A percentile compares a stretch with the other conserved stretches of the same genome.
Conservation (phyloP, 2,329 filamentous ascomycete species). For the Thelonectria discophora region DNA sequence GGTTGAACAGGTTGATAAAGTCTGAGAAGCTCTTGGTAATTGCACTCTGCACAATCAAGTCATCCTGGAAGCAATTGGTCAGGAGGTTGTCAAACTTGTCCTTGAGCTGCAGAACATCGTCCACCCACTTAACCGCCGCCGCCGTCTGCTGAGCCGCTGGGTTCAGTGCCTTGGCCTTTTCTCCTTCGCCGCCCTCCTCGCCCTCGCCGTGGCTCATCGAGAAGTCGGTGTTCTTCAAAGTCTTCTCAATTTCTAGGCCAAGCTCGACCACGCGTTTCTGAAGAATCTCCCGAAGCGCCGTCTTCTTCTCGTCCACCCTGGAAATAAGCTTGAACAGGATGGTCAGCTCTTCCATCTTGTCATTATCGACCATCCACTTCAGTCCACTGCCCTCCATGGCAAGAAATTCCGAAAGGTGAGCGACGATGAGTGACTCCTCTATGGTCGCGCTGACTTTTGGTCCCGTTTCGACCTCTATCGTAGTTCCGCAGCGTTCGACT, state of each 20-base stretch:
- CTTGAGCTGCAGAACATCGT: slow-evolving; percentile 86
- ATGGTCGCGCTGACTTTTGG: slow-evolving; percentile 79
- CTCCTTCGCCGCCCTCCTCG: slow-evolving; percentile 57
- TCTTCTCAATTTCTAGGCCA: slow-evolving; percentile 82
- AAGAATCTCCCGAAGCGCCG: slow-evolving; percentile 73
- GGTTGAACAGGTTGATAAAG: slow-evolving; percentile 90
- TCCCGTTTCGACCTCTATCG: slow-evolving; percentile 77
- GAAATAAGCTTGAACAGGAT: slow-evolving; percentile 82
- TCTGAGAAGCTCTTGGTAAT: slow-evolving; percentile 88
- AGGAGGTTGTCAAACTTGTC: slow-evolving; percentile 88
- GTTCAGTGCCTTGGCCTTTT: slow-evolving; percentile 48
- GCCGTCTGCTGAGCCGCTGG: slow-evolving; percentile 80
- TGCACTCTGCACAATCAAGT: slow-evolving; percentile 81
- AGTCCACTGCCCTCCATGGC: slow-evolving; percentile 86
- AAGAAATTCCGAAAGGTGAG: slow-evolving; percentile 82
- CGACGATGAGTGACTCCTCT: slow-evolving; percentile 80
- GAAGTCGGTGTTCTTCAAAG: slow-evolving; percentile 65
- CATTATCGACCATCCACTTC: slow-evolving; percentile 90
- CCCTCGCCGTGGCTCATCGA: slow-evolving; percentile 53
- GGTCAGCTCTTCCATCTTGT: slow-evolving; percentile 79
- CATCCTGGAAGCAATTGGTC: slow-evolving; percentile 74
- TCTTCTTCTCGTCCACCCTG: slow-evolving; percentile 79
- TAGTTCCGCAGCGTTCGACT: slow-evolving; percentile 81
- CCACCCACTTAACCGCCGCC: slow-evolving; percentile 93
- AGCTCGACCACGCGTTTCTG: slow-evolving; percentile 80